Evolutionary conservation across 106 monocot genomes (phyloP), one percentile per base, ranked within the genome.

Genomic region (Dendrobium nobile): DNA sequence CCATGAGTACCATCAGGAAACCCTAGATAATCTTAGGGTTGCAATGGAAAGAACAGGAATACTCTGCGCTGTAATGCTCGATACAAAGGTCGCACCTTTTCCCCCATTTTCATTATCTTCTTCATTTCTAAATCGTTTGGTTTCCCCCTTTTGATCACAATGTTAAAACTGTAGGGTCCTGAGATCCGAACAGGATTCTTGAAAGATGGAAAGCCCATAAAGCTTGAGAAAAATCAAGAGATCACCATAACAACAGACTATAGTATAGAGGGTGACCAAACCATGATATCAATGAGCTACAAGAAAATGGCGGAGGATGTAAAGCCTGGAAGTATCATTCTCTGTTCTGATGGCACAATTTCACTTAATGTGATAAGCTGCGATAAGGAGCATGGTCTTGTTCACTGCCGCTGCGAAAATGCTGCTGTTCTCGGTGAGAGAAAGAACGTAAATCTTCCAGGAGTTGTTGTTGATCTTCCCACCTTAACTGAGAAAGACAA

Each of bases 141-240:
- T 51, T 51, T 51, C 13, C 0, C 9, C 44, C 9, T 0, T 7
- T 44, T 44, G 44, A 44, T 44, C 9, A 9, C 45, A 45, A 45
- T 45, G 45, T 45, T 45, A 9, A 45, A 45, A 45, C 45, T 15
- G 51, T 54, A 78, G 77, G 77, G 77, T 18, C 77, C 77, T 56
- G 77, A 78, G 77, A 78, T 78, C 19, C 43, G 77, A n/a, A 78
- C 77, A 55, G 54, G 77, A 13, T 78, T 78, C 24, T 55, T 78
- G 77, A 78, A 78, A 40, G 55, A 78, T 56, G 77, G 77, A 7
- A 78, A 78, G 16, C 77, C 77, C 19, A 78, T 78, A 17, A 51
- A 33, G 40, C 77, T 78, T 4, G 56, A 78, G 55, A 56, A 78
- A 40, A 54, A 56, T 33, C 55, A 78, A 54, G 77, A 78, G 56